Percentiles rank a stretch among this genome's conserved stretches.
These are phyloP conservation scores for Delitschia confertaspora DNA, from an alignment of 495 filamentous ascomycete species.

Conservation along the genomic window DNA sequence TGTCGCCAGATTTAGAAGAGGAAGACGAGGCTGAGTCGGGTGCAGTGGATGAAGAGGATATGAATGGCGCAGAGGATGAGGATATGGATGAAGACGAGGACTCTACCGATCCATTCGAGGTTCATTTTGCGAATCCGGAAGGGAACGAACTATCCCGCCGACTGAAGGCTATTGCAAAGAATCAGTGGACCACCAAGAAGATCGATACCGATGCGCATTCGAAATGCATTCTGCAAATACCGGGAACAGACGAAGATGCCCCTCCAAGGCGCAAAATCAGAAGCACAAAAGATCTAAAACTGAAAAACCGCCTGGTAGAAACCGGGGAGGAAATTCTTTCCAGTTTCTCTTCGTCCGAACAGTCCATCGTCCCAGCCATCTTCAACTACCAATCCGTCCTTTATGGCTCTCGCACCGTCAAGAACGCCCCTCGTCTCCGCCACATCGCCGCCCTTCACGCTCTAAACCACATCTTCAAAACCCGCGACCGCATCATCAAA, in stretches of 20 bases:
- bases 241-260: constrained; percentile 17
- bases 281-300: constrained; percentile 40
- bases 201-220: constrained; percentile 5
- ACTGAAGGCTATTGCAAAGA: constrained; percentile 44
- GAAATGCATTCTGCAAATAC: constrained; percentile 10
- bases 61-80: constrained; percentile 17
- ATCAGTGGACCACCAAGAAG: constrained; percentile 52
- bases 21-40: not conserved
- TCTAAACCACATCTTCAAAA: constrained; percentile 88
- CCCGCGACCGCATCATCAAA: constrained; percentile 82
- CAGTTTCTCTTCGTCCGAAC: constrained; percentile 45
- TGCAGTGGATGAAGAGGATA: constrained; percentile 9
- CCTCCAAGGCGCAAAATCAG: constrained; percentile 7
- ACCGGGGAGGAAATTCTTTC: constrained; percentile 25
- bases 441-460: constrained; percentile 71
- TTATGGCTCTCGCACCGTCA: constrained; percentile 58
- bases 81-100: constrained; percentile 41
- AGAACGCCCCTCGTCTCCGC: constrained; percentile 56
- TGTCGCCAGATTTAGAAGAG: constrained; percentile 7
- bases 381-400: constrained; percentile 78
- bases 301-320: constrained; percentile 50
- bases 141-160: constrained; percentile 46
- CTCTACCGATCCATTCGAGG: constrained; percentile 64
- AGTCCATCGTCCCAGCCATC: constrained; percentile 46
- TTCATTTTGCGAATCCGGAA: constrained; percentile 62